Evolutionary conservation across 163 green algal genomes (phyloP), one percentile per base, ranked within the genome.

Genomic region (Coccomyxa subellipsoidea): DNA sequence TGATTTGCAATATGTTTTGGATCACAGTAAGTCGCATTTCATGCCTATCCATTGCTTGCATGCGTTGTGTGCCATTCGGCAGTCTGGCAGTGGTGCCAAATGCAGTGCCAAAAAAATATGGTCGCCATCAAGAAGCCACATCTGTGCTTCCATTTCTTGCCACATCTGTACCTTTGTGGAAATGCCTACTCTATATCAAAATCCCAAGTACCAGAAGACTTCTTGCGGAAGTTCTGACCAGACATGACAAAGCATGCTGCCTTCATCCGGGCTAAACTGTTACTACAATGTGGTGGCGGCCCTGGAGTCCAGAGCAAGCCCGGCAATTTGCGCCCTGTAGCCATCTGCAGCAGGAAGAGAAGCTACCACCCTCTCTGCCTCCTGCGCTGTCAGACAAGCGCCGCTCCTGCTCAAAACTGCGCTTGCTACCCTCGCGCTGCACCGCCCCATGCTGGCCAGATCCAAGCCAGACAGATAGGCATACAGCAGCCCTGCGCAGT

Each of bases 401-500:
- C 93, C 93, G 29, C 89, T 83, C 7, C 81, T 84, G 8, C 77
- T 66, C 59, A 97, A 95, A n/a, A 96, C 92, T 21, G 89, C 84
- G 9, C 85, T 90, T 0, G 93, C 93, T 0, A 88, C 85, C 23
- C 90, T 82, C 0, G 90, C 88, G 0, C 82, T 93, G 69, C 85
- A 87, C 15, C 88, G 83, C 6, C 91, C 93, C 70, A 94, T 92
- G 47, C 76, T 86, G 0, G 76, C n/a, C 4, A 92, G 31, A 78
- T 92, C 89, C 69, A 85, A 80, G 25, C 90, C 88, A 21, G 35
- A 70, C 27, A 96, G 83, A 34, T 94, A 86, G 9, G 85, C 92
- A 77, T 91, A 95, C 38, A 96, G 77, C 34, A 96, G 78, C 27
- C 95, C 96, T 0, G 93, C 96, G 8, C 93, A 93, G 82, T 95